These are phyloP conservation scores for Phragmites australis DNA, from an alignment of 176 grass and related monocot genomes.

Conservation along the genomic window DNA sequence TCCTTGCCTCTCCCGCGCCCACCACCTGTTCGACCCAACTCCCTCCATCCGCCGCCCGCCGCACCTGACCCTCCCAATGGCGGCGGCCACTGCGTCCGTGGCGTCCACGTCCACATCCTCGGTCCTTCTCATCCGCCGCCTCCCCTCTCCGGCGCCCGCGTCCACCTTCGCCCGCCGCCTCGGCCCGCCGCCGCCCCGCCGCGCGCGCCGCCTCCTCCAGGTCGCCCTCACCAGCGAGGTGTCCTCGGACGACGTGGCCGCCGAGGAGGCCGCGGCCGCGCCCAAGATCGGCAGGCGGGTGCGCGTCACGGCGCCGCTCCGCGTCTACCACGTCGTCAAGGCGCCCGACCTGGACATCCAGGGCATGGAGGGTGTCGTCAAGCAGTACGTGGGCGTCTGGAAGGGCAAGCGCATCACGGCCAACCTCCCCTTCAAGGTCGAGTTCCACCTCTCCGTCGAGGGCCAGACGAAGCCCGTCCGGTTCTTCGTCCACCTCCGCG, in stretches of 20 bases:
- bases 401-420: conserved; percentile 93
- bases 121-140: conserved; percentile 37
- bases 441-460: conserved; percentile 62
- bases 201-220: conserved; percentile 43
- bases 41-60: not conserved
- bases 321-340: conserved; percentile 88
- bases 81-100: conserved; percentile 51
- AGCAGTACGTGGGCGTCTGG: conserved; percentile 87
- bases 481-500: conserved; percentile 81
- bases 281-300: conserved; percentile 79
- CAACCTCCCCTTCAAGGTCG: conserved; percentile 90
- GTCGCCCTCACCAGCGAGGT: conserved; percentile 64
- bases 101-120: conserved; percentile 57
- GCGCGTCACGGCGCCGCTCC: conserved; percentile 80
- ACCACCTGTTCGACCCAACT: conserved; percentile 44
- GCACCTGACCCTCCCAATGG: conserved; percentile 39
- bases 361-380: conserved; percentile 85
- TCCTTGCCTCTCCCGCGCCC: conserved; percentile 40
- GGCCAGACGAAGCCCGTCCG: conserved; percentile 72
- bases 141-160: not conserved
- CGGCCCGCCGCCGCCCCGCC: not conserved
- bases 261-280: conserved; percentile 68
- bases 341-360: conserved; percentile 84
- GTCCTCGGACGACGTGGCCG: conserved; percentile 48
- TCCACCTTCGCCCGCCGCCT: not conserved